Evolutionary conservation across 164 flowering plant species (phyloP).

Genomic region (Piper betle): DNA sequence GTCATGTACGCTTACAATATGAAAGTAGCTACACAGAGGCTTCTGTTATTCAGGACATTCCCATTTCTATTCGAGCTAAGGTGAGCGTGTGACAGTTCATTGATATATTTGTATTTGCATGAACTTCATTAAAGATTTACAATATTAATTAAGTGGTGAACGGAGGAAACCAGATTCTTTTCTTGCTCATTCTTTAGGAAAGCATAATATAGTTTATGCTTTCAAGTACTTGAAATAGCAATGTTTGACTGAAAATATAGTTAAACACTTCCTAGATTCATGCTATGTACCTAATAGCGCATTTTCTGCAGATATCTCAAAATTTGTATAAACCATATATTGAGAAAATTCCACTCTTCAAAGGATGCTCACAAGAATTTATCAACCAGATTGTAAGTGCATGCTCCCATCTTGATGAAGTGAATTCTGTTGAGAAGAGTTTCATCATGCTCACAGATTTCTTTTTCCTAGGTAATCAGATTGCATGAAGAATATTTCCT

Average conservation of each 20-base stretch:
- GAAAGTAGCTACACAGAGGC: slow-evolving; percentile 64
- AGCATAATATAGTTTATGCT: not conserved
- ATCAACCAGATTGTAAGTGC: slow-evolving; percentile 76
- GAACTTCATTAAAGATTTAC: not conserved
- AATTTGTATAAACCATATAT: slow-evolving; percentile 43
- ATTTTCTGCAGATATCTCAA: slow-evolving; percentile 63
- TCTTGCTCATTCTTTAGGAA: too few species aligned
- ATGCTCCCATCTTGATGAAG: not conserved
- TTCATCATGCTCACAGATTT: not conserved
- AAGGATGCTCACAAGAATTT: slow-evolving; percentile 71
- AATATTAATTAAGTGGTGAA: too few species aligned
- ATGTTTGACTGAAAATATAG: not conserved
- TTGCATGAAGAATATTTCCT: slow-evolving; percentile 79
- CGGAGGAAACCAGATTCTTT: not conserved
- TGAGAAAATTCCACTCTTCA: slow-evolving; percentile 57
- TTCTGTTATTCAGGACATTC: slow-evolving; percentile 66
- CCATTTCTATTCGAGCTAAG: slow-evolving; percentile 62
- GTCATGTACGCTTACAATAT: slow-evolving; percentile 57
- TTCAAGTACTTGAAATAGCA: not conserved
- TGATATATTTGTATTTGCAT: not conserved
- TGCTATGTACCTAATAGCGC: not conserved
- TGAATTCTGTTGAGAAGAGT: not conserved
- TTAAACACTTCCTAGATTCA: not conserved
- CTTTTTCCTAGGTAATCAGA: slow-evolving; percentile 46
- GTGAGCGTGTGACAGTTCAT: slow-evolving; percentile 11